Evolutionary conservation across 1,284 basidiomycete genomes (phyloP).

Genomic region (Boletus smithii): DNA sequence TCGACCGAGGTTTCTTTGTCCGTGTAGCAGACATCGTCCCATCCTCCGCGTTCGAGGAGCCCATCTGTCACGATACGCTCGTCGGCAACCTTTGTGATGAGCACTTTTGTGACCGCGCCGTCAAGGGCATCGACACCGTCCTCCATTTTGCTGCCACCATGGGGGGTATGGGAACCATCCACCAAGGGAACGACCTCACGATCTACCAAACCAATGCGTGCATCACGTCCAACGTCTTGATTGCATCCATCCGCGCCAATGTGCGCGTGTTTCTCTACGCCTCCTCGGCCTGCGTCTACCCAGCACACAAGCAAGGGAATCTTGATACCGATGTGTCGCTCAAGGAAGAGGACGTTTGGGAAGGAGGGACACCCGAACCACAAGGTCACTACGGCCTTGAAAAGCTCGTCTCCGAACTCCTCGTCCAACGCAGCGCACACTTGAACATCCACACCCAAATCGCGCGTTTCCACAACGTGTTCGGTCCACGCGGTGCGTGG

Average conservation of each 20-base stretch:
- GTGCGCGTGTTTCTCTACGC: conserved; percentile 51
- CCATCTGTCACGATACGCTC: conserved; percentile 37
- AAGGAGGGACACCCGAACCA: conserved; percentile 36
- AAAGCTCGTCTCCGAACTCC: conserved; percentile 51
- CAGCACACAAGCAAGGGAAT: conserved; percentile 40
- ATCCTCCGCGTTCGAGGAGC: conserved; percentile 26
- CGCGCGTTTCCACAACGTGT: conserved; percentile 59
- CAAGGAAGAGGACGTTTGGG: conserved; percentile 45
- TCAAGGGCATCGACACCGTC: conserved; percentile 42
- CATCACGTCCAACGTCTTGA: conserved; percentile 49
- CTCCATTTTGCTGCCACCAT: conserved; percentile 58
- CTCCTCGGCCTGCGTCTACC: conserved; percentile 60
- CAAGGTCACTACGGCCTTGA: conserved; percentile 60
- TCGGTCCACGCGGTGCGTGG: conserved; percentile 53
- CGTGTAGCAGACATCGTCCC: conserved; percentile 44
- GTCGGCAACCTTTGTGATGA: conserved; percentile 48
- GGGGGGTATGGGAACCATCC: conserved; percentile 63
- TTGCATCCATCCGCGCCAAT: conserved; percentile 37
- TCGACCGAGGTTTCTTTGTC: conserved; percentile 33
- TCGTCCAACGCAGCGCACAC: conserved; percentile 36
- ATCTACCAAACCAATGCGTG: conserved; percentile 50
- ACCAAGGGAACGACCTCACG: conserved; percentile 44
- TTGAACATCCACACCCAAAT: conserved; percentile 42
- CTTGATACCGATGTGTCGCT: conserved; percentile 40
- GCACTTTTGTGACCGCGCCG: conserved; percentile 37